These are phyloP conservation scores for Rhizodiscina lignyota DNA, from an alignment of 495 filamentous ascomycete genomes.

Conservation along the genomic window DNA sequence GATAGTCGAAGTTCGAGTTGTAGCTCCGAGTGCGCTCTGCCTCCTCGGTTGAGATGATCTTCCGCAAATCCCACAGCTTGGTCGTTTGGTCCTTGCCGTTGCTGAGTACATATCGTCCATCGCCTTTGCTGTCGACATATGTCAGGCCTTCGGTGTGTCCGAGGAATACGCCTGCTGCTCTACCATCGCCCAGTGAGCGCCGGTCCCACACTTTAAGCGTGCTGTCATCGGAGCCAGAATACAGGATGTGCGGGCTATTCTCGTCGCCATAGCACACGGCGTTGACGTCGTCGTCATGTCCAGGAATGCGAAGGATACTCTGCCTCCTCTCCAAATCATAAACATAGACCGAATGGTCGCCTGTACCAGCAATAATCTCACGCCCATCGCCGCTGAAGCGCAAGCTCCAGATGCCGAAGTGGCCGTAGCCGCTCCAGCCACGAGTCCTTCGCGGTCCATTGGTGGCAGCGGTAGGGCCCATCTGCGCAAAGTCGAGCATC, in stretches of 20 bases:
- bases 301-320: conserved; percentile 55
- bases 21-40: conserved; percentile 40
- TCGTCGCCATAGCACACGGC: conserved; percentile 91
- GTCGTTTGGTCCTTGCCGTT: conserved; percentile 94
- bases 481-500: conserved; percentile 46
- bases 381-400: conserved; percentile 87
- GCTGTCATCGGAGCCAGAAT: conserved; percentile 88
- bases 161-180: conserved; percentile 81
- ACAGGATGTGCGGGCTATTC: conserved; percentile 82
- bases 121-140: conserved; percentile 91
- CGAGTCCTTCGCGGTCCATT: too few relatives aligned
- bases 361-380: conserved; percentile 80
- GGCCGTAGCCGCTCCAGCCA: conserved; percentile 1
- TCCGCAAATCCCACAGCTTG: conserved; percentile 92
- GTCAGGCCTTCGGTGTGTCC: conserved; percentile 91
- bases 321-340: conserved; percentile 75
- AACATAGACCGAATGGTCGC: conserved; percentile 63
- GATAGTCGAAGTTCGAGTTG: conserved; percentile 72
- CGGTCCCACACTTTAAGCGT: conserved; percentile 96
- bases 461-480: neutral
- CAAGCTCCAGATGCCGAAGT: conserved; percentile 58
- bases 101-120: conserved; percentile 83
- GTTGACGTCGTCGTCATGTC: conserved; percentile 83
- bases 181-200: conserved; percentile 69
- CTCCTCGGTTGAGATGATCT: conserved; percentile 54